phyloP scores from a whole-genome alignment of 805 yeast species.

The Starmerella cellae region DNA sequence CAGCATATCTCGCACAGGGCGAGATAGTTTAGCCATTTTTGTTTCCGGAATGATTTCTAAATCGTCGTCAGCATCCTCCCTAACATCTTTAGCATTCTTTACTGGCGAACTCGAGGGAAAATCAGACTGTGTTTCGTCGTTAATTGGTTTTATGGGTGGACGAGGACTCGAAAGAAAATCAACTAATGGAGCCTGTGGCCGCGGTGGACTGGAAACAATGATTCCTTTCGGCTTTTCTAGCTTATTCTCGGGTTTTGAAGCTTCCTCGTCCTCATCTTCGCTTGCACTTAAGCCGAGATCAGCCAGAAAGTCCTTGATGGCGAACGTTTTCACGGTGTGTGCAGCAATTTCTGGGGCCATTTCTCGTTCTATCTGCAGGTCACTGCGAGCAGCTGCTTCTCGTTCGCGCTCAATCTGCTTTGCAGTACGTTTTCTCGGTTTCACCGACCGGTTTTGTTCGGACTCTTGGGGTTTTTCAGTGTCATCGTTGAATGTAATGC shows the following conservation, averaged over 20 bases:
- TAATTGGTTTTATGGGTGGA: too few relatives aligned
- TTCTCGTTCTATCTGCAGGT: slow-evolving; percentile 14
- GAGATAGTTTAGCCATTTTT: slow-evolving; percentile 8
- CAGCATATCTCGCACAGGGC: slow-evolving; percentile 15
- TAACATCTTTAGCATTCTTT: neutral
- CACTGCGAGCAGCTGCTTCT: slow-evolving; percentile 10
- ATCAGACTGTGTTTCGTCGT: too few relatives aligned
- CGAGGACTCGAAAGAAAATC: neutral
- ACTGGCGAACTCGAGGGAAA: too few relatives aligned
- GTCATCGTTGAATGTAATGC: neutral
- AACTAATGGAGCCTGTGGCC: neutral
- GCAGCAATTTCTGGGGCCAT: slow-evolving; percentile 11
- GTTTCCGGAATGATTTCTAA: slow-evolving; percentile 20
- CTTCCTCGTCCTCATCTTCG: neutral
- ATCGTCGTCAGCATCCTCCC: slow-evolving; percentile 15
- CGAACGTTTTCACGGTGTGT: slow-evolving; percentile 6
- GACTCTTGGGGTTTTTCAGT: neutral
- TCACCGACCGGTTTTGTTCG: neutral
- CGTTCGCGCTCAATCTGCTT: slow-evolving; percentile 9
- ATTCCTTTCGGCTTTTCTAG: neutral
- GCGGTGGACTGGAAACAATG: slow-evolving; percentile 17
- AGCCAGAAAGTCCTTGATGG: slow-evolving; percentile 14
- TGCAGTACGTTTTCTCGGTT: neutral
- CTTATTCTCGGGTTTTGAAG: neutral
- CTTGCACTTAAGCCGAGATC: slow-evolving; percentile 5